phyloP scores from a whole-genome alignment of 352 stramenopile genomes.

The Globisporangium megalacanthum region DNA sequence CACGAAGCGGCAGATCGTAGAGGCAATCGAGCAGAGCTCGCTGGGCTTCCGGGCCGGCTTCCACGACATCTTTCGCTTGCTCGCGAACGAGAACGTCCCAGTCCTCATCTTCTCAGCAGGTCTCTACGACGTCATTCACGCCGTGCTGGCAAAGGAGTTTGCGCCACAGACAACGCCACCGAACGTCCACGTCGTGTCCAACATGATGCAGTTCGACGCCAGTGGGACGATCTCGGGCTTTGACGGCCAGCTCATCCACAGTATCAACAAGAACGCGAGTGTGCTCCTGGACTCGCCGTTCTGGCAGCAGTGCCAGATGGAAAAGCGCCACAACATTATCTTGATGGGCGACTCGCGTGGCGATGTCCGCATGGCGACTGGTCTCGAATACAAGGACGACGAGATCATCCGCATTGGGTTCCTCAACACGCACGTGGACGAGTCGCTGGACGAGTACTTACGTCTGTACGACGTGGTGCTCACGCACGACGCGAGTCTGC shows the following conservation, averaged over 20 bases:
- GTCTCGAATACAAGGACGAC: constrained; percentile 34
- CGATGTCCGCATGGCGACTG: constrained; percentile 67
- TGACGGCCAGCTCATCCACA: constrained; percentile 72
- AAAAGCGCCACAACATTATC: constrained; percentile 71
- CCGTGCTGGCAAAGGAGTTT: constrained; percentile 32
- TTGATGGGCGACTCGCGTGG: constrained; percentile 67
- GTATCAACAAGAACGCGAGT: constrained; percentile 73
- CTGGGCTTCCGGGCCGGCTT: constrained; percentile 46
- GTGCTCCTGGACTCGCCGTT: constrained; percentile 60
- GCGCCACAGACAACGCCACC: constrained; percentile 17
- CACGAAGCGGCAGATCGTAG: constrained; percentile 29
- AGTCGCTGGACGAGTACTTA: constrained; percentile 37
- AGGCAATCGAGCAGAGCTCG: constrained; percentile 26
- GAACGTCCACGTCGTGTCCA: constrained; percentile 79
- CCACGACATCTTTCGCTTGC: constrained; percentile 32
- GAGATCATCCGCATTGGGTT: constrained; percentile 65
- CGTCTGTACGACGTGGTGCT: constrained; percentile 45
- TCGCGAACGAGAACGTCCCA: constrained; percentile 34
- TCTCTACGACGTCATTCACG: constrained; percentile 16
- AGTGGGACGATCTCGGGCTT: constrained; percentile 36
- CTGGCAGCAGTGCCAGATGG: constrained; percentile 60
- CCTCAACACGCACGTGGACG: constrained; percentile 64
- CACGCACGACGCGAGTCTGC: constrained; percentile 58
- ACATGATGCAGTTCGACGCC: constrained; percentile 75
- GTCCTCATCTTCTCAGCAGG: constrained; percentile 61